Percentiles rank a stretch among this genome's conserved stretches.
These are phyloP conservation scores for Lachancea waltii DNA, from an alignment of 805 yeast species.

Conservation along the genomic window DNA sequence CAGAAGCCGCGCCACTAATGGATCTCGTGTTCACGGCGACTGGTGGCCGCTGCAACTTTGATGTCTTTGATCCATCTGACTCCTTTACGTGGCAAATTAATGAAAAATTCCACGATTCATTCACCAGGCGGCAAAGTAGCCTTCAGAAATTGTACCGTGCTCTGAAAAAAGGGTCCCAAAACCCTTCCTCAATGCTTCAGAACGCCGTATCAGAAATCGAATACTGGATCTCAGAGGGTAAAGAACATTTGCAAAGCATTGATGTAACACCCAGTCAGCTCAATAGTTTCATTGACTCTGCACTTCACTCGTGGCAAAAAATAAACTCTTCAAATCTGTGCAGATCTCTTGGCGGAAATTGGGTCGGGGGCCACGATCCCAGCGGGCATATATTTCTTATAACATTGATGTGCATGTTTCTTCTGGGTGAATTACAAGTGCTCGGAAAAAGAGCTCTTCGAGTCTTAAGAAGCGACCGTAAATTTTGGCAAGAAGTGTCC, in stretches of 20 bases:
- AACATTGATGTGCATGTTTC: constrained; percentile 36
- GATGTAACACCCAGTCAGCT: constrained; percentile 13
- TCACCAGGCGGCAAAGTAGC: constrained; percentile 14
- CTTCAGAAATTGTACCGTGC: constrained; percentile 13
- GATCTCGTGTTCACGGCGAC: constrained; percentile 72
- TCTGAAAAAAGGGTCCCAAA: constrained; percentile 3
- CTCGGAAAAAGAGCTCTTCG: constrained; percentile 10
- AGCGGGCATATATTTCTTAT: constrained; percentile 87
- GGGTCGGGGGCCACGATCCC: constrained; percentile 93
- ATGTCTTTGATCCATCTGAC: constrained; percentile 18
- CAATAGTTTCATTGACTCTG: constrained; percentile 14
- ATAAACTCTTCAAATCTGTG: constrained; percentile 37
- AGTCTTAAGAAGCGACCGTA: background rate
- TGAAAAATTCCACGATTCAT: constrained; percentile 18
- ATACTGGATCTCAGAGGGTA: constrained; percentile 6
- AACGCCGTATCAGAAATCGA: constrained; percentile 5
- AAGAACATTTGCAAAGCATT: constrained; percentile 10
- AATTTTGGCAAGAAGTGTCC: background rate
- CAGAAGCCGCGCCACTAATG: constrained; percentile 58
- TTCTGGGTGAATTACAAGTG: constrained; percentile 52
- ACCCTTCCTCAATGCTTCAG: constrained; percentile 5
- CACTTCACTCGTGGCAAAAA: constrained; percentile 19
- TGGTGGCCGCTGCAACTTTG: constrained; percentile 66
- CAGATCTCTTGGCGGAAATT: constrained; percentile 54
- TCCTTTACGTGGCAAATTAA: constrained; percentile 10